Percentiles rank a stretch among this genome's conserved stretches.
Evolutionary conservation across 257 asterid genomes (phyloP).

Genomic region (Capsicum baccatum): DNA sequence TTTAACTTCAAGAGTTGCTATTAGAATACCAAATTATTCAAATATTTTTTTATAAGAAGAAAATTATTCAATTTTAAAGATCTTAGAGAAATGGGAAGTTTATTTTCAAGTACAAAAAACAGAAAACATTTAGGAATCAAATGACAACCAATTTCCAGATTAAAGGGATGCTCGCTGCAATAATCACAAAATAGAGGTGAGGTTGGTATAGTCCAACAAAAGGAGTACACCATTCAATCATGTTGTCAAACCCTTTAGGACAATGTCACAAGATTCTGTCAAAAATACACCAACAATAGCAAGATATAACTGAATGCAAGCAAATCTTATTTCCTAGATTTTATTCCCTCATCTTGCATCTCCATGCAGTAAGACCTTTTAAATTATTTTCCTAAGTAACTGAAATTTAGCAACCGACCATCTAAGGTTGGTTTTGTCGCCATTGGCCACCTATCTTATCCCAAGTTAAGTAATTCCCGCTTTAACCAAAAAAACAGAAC

Average conservation of each 20-base stretch:
- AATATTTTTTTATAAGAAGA: not conserved
- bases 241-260: not conserved
- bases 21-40: constrained; percentile 20
- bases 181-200: not conserved
- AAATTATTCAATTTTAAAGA: not conserved
- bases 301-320: constrained; percentile 1
- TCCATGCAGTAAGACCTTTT: not conserved
- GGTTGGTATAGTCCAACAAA: not conserved
- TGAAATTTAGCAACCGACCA: not conserved
- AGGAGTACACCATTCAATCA: constrained; percentile 15
- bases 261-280: not conserved
- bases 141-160: not conserved
- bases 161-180: not conserved
- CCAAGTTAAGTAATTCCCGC: not conserved
- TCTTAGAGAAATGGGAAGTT: constrained; percentile 1
- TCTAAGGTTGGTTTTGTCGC: not conserved
- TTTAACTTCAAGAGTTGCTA: not conserved
- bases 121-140: not conserved
- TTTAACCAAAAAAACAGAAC: not conserved
- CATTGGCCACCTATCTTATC: not conserved
- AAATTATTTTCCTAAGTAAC: not conserved
- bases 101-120: not conserved
- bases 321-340: not conserved
- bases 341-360: not conserved
- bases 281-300: constrained; percentile 15